Evolutionary conservation across 2,329 filamentous ascomycete species (phyloP).

Genomic region (Colletotrichum kahawae): DNA sequence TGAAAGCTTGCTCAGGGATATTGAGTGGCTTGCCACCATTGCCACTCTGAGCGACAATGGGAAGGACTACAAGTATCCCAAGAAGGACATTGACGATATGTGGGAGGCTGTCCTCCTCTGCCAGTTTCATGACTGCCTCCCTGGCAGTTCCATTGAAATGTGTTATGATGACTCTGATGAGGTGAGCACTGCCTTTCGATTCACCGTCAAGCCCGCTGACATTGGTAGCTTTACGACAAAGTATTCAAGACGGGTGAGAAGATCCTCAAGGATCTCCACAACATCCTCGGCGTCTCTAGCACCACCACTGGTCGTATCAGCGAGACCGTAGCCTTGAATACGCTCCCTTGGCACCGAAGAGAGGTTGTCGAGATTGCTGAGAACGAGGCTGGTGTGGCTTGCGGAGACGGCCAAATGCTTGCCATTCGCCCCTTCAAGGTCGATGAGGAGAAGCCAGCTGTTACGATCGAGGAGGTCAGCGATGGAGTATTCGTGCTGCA

Average conservation of each 20-base stretch:
- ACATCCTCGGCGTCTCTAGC: constrained; percentile 67
- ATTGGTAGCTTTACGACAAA: constrained; percentile 73
- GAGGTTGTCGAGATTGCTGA: constrained; percentile 72
- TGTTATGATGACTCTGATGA: constrained; percentile 95
- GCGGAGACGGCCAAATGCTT: constrained; percentile 59
- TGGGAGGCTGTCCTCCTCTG: constrained; percentile 93
- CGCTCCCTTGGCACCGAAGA: constrained; percentile 82
- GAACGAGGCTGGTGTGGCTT: constrained; percentile 57
- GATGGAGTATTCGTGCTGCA: constrained; percentile 76
- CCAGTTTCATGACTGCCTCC: constrained; percentile 97
- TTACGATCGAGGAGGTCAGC: constrained; percentile 54
- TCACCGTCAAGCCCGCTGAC: not conserved
- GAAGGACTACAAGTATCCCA: constrained; percentile 84
- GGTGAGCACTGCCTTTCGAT: constrained; percentile 41
- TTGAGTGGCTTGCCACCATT: constrained; percentile 87
- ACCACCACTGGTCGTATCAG: constrained; percentile 43
- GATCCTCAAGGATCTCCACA: constrained; percentile 72
- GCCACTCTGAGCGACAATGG: constrained; percentile 72
- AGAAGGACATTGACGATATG: constrained; percentile 91
- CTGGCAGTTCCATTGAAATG: constrained; percentile 96
- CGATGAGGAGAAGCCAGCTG: constrained; percentile 48
- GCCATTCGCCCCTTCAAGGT: constrained; percentile 55
- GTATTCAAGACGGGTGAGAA: constrained; percentile 80
- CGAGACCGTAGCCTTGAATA: constrained; percentile 75
- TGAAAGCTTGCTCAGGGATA: constrained; percentile 83